Evolutionary conservation across 192 early-diverging fungal genomes (phyloP).

Genomic region (Linderina pennispora): DNA sequence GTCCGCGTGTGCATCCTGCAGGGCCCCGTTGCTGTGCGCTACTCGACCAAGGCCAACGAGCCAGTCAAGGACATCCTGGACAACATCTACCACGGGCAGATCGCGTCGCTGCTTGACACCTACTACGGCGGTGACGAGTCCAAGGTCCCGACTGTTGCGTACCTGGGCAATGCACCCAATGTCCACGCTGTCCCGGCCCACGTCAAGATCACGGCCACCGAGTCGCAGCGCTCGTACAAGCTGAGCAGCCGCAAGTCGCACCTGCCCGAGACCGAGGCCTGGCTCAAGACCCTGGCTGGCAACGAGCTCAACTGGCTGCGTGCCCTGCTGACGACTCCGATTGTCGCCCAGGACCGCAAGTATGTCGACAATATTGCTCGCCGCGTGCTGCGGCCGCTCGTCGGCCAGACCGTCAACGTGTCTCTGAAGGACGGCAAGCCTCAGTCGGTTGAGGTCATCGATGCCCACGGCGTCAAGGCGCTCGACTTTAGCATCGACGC

Average conservation of each 20-base stretch:
- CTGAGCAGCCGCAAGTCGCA: constrained; percentile 8
- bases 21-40: constrained; percentile 80
- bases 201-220: constrained; percentile 9
- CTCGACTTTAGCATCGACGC: constrained; percentile 45
- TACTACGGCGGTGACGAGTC: constrained; percentile 66
- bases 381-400: constrained; percentile 60
- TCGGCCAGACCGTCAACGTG: constrained; percentile 47
- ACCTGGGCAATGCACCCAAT: constrained; percentile 48
- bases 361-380: constrained; percentile 59
- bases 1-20: constrained; percentile 87
- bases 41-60: constrained; percentile 75
- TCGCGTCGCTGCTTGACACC: constrained; percentile 63
- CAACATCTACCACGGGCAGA: constrained; percentile 77
- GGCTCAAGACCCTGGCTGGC: constrained; percentile 71
- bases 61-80: constrained; percentile 89
- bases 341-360: constrained; percentile 72
- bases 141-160: constrained; percentile 71
- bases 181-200: constrained; percentile 9
- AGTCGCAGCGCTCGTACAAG: constrained; percentile 15
- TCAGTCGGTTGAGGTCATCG: too few relatives aligned
- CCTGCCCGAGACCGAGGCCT: constrained; percentile 23
- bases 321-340: constrained; percentile 68
- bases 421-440: too few relatives aligned
- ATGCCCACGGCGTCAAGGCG: constrained; percentile 32
- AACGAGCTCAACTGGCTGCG: constrained; percentile 72